A percentile compares a stretch with the other conserved stretches of the same genome.
Conservation (phyloP, 1,139 yeast genomes). For the Candida neerlandica region DNA sequence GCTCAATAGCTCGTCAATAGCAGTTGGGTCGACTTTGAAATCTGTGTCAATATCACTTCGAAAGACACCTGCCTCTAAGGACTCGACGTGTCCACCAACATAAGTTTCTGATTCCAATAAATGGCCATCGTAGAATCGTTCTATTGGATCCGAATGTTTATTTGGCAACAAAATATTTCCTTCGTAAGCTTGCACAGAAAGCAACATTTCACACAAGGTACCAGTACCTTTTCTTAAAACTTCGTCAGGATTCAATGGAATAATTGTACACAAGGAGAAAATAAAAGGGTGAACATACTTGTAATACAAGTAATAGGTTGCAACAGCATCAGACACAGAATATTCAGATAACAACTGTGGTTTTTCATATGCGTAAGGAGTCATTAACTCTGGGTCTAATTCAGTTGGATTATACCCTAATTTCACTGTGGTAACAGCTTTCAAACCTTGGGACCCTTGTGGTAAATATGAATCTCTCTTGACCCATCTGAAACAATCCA, state of each 20-base stretch:
- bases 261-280: slow-evolving; percentile 91
- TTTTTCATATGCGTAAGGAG: slow-evolving; percentile 92
- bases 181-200: slow-evolving; percentile 94
- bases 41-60: slow-evolving; percentile 81
- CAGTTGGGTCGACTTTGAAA: slow-evolving; percentile 79
- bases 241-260: slow-evolving; percentile 97
- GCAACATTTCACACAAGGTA: slow-evolving; percentile 95
- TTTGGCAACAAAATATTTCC: slow-evolving; percentile 81
- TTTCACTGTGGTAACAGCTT: slow-evolving; percentile 96
- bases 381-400: slow-evolving; percentile 96
- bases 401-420: slow-evolving; percentile 96
- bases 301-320: slow-evolving; percentile 93
- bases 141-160: slow-evolving; percentile 89
- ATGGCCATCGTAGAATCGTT: slow-evolving; percentile 93
- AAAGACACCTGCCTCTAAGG: slow-evolving; percentile 96
- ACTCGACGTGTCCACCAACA: slow-evolving; percentile 98
- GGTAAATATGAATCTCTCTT: slow-evolving; percentile 96
- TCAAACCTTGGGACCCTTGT: slow-evolving; percentile 97
- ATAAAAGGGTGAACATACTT: slow-evolving; percentile 97
- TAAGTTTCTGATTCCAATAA: slow-evolving; percentile 93
- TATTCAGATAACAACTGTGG: slow-evolving; percentile 94
- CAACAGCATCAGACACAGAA: slow-evolving; percentile 99
- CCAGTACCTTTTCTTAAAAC: slow-evolving; percentile 97
- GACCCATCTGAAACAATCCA: slow-evolving; percentile 99
- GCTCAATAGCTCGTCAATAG: slow-evolving; percentile 73